These are phyloP conservation scores for Hyphopichia wangnamkhiaoensis DNA, from an alignment of 1,139 yeast genomes.

Conservation along the genomic window DNA sequence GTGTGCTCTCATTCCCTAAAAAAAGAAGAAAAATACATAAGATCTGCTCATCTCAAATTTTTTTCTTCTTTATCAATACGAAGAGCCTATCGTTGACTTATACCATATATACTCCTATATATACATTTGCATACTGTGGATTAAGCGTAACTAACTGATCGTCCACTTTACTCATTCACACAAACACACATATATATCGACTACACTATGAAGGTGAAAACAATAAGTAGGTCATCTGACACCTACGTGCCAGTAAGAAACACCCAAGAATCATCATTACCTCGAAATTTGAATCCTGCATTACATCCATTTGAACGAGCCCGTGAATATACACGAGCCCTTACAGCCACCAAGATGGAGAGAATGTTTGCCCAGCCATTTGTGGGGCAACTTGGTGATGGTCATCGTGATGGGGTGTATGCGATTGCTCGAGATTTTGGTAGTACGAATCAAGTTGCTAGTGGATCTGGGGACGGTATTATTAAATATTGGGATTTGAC, in stretches of 20 bases:
- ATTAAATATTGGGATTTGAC: slow-evolving; percentile 90
- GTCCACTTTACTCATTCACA: too few relatives aligned
- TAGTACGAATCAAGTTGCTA: slow-evolving; percentile 73
- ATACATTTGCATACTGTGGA: too few relatives aligned
- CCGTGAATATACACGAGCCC: slow-evolving; percentile 90
- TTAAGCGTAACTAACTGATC: too few relatives aligned
- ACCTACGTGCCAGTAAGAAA: slow-evolving; percentile 89
- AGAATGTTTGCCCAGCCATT: slow-evolving; percentile 98
- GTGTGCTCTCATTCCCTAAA: too few relatives aligned
- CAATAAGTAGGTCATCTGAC: slow-evolving; percentile 88
- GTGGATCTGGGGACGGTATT: slow-evolving; percentile 95
- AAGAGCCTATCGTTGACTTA: too few relatives aligned
- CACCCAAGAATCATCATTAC: slow-evolving; percentile 83
- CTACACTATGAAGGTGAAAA: slow-evolving; percentile 71
- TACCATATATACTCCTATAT: too few relatives aligned
- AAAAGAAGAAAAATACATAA: background rate
- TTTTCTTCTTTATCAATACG: slow-evolving; percentile 4
- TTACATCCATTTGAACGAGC: slow-evolving; percentile 97
- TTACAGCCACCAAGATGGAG: slow-evolving; percentile 93
- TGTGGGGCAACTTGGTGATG: slow-evolving; percentile 90
- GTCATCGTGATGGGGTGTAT: slow-evolving; percentile 96
- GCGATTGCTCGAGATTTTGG: slow-evolving; percentile 77
- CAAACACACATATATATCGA: background rate
- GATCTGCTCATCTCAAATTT: slow-evolving; percentile 8
- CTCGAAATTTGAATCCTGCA: slow-evolving; percentile 91